Conservation (phyloP, 768 basidiomycete genomes). For the Kwoniella dejecticola region DNA sequence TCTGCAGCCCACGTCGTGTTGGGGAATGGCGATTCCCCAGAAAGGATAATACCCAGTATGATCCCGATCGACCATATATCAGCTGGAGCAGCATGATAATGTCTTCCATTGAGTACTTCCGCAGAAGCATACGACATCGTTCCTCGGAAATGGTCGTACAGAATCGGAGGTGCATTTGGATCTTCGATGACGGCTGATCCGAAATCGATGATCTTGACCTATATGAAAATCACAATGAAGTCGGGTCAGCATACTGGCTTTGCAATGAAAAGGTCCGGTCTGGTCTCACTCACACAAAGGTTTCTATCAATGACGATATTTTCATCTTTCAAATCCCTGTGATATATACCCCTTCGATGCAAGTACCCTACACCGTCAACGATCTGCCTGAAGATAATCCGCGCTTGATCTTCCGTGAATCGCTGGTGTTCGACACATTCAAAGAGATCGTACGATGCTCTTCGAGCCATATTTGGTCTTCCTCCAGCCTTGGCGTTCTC, state of each 20-base stretch:
- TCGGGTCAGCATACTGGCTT: no score
- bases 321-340: slow-evolving; percentile 59
- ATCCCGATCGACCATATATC: slow-evolving; percentile 59
- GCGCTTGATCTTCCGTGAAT: slow-evolving; percentile 74
- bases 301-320: slow-evolving; percentile 59
- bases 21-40: slow-evolving; percentile 57
- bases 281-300: slow-evolving; percentile 62
- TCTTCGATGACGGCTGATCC: slow-evolving; percentile 81
- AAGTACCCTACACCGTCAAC: slow-evolving; percentile 82
- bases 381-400: slow-evolving; percentile 82
- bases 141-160: slow-evolving; percentile 68
- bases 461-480: slow-evolving; percentile 60
- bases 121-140: slow-evolving; percentile 52
- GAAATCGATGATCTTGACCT: slow-evolving; percentile 96
- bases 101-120: slow-evolving; percentile 56
- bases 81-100: slow-evolving; percentile 56
- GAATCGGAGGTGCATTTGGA: slow-evolving; percentile 65
- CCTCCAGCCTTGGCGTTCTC: not conserved
- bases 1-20: slow-evolving; percentile 30
- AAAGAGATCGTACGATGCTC: slow-evolving; percentile 87
- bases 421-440: slow-evolving; percentile 91
- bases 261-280: no score
- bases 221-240: slow-evolving; percentile 12
- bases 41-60: slow-evolving; percentile 57
- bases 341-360: slow-evolving; percentile 56